phyloP scores from a whole-genome alignment of 352 stramenopile genomes.

The Phytophthora sp. region DNA sequence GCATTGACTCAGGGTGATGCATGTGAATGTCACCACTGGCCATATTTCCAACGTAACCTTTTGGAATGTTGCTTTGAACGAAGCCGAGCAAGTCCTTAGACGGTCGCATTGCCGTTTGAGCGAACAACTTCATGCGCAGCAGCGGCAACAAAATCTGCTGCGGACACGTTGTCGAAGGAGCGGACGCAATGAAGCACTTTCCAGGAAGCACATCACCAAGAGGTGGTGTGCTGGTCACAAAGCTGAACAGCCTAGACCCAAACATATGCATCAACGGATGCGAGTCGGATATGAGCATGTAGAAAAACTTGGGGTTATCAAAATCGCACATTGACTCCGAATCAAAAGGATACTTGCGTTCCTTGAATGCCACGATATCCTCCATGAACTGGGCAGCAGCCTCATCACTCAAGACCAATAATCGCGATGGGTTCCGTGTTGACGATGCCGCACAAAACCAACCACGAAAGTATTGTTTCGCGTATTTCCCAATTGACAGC shows the following conservation, averaged over 20 bases:
- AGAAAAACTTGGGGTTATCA: conserved; percentile 77
- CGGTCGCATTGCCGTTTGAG: conserved; percentile 42
- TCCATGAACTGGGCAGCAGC: conserved; percentile 70
- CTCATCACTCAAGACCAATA: conserved; percentile 57
- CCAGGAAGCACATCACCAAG: conserved; percentile 47
- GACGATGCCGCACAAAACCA: conserved; percentile 66
- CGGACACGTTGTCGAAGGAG: conserved; percentile 40
- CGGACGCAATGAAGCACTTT: conserved; percentile 64
- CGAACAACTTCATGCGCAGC: conserved; percentile 58
- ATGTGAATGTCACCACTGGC: conserved; percentile 1
- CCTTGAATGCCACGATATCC: conserved; percentile 75
- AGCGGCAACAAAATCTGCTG: conserved; percentile 50
- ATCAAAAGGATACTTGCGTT: conserved; percentile 81
- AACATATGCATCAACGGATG: conserved; percentile 82
- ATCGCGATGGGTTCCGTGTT: conserved; percentile 32
- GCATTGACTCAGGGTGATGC: conserved; percentile 9
- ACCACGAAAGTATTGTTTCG: conserved; percentile 73
- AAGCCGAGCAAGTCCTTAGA: conserved; percentile 55
- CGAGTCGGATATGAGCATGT: conserved; percentile 78
- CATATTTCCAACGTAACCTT: conserved; percentile 2
- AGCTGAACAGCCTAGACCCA: conserved; percentile 73
- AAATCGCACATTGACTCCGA: conserved; percentile 75
- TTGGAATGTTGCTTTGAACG: conserved; percentile 39
- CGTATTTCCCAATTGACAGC: conserved; percentile 78
- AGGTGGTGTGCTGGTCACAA: conserved; percentile 60